Evolutionary conservation across 495 filamentous ascomycete species (phyloP).

Genomic region (Aspergillus campestris): DNA sequence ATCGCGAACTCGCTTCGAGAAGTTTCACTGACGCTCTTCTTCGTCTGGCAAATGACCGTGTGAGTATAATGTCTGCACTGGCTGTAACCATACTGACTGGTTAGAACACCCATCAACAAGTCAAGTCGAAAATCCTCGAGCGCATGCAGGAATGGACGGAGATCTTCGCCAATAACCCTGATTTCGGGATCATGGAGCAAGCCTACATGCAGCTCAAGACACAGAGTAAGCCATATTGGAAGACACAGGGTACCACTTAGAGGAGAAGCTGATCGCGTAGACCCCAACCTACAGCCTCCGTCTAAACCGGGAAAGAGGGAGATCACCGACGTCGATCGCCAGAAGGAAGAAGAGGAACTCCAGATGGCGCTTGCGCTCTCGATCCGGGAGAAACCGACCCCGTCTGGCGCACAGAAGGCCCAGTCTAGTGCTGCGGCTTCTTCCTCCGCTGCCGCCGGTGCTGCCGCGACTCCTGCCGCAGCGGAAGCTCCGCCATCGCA

Average conservation of each 20-base stretch:
- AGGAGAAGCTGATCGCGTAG: constrained; percentile 33
- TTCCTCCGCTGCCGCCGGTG: constrained; percentile 14
- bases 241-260: background rate
- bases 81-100: background rate
- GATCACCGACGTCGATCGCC: constrained; percentile 82
- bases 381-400: constrained; percentile 64
- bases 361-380: constrained; percentile 93
- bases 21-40: constrained; percentile 94
- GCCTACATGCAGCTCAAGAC: constrained; percentile 83
- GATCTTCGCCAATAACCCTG: constrained; percentile 85
- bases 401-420: constrained; percentile 17
- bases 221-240: constrained; percentile 45
- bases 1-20: constrained; percentile 85
- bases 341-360: constrained; percentile 94
- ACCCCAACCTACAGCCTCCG: constrained; percentile 86
- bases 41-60: constrained; percentile 79
- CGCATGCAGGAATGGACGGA: constrained; percentile 93
- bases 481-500: constrained; percentile 33
- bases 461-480: constrained; percentile 33
- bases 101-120: constrained; percentile 87
- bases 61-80: constrained; percentile 19
- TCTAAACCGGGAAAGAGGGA: constrained; percentile 85
- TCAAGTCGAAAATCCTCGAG: constrained; percentile 95
- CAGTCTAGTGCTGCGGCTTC: constrained; percentile 20
- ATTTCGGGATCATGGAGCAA: constrained; percentile 96